Conservation (phyloP, 1,139 yeast genomes). For the Saccharomyces hybrid region DNA sequence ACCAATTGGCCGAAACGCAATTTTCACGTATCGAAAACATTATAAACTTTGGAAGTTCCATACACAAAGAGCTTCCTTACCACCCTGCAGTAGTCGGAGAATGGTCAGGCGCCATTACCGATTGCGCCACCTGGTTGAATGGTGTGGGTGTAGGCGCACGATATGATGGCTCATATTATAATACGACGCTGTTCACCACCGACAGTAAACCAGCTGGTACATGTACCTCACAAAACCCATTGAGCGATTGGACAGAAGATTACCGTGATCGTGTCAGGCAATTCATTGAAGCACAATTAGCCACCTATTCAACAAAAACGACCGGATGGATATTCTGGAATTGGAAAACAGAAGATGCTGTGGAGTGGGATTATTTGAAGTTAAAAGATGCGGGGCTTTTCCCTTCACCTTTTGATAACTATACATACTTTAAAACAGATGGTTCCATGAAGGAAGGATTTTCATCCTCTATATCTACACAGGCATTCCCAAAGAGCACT, state of each 20-base stretch:
- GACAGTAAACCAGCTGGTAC: constrained; percentile 11
- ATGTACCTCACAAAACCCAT: constrained; percentile 20
- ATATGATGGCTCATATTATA: constrained; percentile 44
- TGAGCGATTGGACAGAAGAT: constrained; percentile 31
- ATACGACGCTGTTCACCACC: constrained; percentile 30
- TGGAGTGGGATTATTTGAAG: constrained; percentile 57
- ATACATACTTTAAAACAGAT: constrained; percentile 25
- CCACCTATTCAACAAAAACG: constrained; percentile 36
- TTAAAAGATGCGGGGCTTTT: constrained; percentile 44
- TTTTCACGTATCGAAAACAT: constrained; percentile 31
- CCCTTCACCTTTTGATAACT: constrained; percentile 51
- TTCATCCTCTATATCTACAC: constrained; percentile 15
- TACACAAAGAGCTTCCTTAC: constrained; percentile 33
- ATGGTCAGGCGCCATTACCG: constrained; percentile 59
- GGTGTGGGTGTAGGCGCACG: constrained; percentile 55
- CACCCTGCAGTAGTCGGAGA: constrained; percentile 56
- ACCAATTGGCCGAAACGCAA: constrained; percentile 34
- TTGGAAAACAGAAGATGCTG: constrained; percentile 53
- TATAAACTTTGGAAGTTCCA: constrained; percentile 34
- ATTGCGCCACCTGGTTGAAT: constrained; percentile 59
- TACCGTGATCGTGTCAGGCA: constrained; percentile 36
- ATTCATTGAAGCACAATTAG: constrained; percentile 45
- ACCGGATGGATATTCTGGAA: constrained; percentile 67
- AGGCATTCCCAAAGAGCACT: constrained; percentile 11
- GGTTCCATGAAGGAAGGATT: constrained; percentile 18